Evolutionary conservation across 1,284 basidiomycete genomes (phyloP), one percentile per base, ranked within the genome.

Genomic region (Leccinum subspadiceum): DNA sequence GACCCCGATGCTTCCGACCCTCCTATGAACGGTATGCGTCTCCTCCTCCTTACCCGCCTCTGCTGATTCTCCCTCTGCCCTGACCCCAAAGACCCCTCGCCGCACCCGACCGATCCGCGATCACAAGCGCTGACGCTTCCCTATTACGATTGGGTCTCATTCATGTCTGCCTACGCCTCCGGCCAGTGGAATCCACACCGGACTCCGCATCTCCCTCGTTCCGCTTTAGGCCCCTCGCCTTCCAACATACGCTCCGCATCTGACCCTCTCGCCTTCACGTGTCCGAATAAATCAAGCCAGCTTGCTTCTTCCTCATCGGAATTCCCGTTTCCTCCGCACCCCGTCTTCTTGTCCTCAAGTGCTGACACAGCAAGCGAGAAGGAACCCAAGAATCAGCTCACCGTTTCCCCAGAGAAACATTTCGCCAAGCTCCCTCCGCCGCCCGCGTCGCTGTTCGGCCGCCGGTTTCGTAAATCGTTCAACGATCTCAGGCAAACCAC

Each of bases 131-230:
- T 33, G 33, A 46, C 59, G n/a, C 69, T 73, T 44, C 70, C 75
- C 10, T 82, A 82, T 53, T 83, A 82, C 65, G 87, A 90, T 68
- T 94, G 92, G 92, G 79, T 81, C 17, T 84, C 85, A 0, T 94
- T 94, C 72, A 83, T 91, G 60, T 76, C 80, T 44, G 86, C 89
- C 0, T 94, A 94, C 70, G 85, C 90, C 0, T 72, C 81, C 29
- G 92, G 92, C 10, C 80, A 85, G 61, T 95, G 93, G 88, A 90
- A 93, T 70, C 91, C 93, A 1, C 84, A 87, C 64, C 81, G 81
- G 57, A 89, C 85, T 0, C 92, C 92, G 1, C 82, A 82, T 65
- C 86, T 81, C 6, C 92, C 90, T 4, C 75, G 76, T 56, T 70
- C 73, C 8, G 73, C 68, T 35, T 68, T 72, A 57, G 64, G 73